Base-by-base conservation (phyloP, 768 basidiomycete species). In the Tubosaeta sp. region DNA sequence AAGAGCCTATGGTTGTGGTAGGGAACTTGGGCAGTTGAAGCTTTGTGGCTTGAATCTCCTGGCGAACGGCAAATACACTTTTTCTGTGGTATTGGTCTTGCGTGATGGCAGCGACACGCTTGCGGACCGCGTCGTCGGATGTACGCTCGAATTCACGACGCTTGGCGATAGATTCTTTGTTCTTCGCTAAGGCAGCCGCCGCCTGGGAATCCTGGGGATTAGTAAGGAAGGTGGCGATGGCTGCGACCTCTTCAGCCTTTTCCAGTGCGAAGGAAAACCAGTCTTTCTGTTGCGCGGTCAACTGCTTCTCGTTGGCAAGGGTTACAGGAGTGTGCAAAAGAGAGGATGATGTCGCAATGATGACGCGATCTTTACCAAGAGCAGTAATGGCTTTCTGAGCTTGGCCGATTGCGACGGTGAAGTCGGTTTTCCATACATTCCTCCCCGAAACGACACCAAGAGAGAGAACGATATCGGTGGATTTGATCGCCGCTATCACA, bases 361-460 rank as follows among this genome's bases (percentile, higher is more conserved):
- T 84, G 69, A 98, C 90, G 56, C 94, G 90, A 55, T 90, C 86
- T 55, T 78, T 72, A 52, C 94, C 94, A 62, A 98, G 86, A 36
- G 76, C 77, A 47, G 84, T 82, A 61, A 96, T 76, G 42, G 91
- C 94, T 70, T 85, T 87, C 75, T 94, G 86, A 49, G 81, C 90
- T 42, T 82, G 73, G 69, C 86, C 85, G 73, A 94, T 80, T 51
- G 91, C 86, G 48, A 82, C 84, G 56, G 78, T 75, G 62, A 98
- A 86, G 73, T 98, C 94, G 56, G 83, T 87, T 84, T 98, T 99
- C 96, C 96, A 99, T 77, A 99, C 91, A 80, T 97, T 97, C 68
- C 96, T 93, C 48, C 96, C 96, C 40, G 96, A 98, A 57, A 99
- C 90, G 55, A 97, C 70, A 73, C 96, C 96, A 56, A 98, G 85